Percentiles rank a stretch among this genome's conserved stretches.
phyloP scores from a whole-genome alignment of 2,329 filamentous ascomycete species.

The Arachnopeziza araneosa region DNA sequence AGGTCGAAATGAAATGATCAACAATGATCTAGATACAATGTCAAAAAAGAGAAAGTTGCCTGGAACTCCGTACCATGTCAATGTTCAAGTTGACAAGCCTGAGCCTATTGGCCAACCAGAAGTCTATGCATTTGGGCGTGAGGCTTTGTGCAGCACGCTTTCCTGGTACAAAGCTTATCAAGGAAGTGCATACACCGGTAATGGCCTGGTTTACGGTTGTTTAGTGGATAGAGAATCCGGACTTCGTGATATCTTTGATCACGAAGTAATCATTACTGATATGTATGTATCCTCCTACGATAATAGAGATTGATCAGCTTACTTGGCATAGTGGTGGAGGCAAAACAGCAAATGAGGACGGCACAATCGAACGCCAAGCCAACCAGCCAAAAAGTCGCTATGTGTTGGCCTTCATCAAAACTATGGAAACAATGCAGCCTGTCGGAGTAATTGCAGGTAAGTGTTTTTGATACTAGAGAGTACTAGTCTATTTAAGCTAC shows the following conservation, averaged over 20 bases:
- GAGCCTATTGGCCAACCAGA: slow-evolving; percentile 34
- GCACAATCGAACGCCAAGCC: slow-evolving; percentile 40
- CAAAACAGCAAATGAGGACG: slow-evolving; percentile 39
- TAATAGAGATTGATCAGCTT: neutral
- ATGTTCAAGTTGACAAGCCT: slow-evolving; percentile 15
- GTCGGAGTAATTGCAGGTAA: slow-evolving; percentile 52
- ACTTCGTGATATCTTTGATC: slow-evolving; percentile 50
- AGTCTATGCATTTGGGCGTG: slow-evolving; percentile 52
- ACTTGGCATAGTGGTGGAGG: slow-evolving; percentile 46
- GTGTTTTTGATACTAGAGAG: slow-evolving; percentile 6
- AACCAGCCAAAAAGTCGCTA: slow-evolving; percentile 38
- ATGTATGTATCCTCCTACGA: slow-evolving; percentile 39
- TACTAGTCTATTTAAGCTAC: neutral
- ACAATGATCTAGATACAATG: neutral
- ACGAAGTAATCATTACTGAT: slow-evolving; percentile 58
- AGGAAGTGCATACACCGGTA: slow-evolving; percentile 48
- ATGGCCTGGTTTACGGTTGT: slow-evolving; percentile 48
- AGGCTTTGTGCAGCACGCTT: slow-evolving; percentile 58
- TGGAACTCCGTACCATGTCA: neutral
- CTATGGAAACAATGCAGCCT: slow-evolving; percentile 42
- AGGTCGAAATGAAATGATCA: neutral
- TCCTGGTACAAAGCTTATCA: slow-evolving; percentile 59
- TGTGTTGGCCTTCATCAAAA: slow-evolving; percentile 38
- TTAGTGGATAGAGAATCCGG: slow-evolving; percentile 52
- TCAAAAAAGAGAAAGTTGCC: neutral